phyloP scores from a whole-genome alignment of 73 alveolate species.

The Tetrahymena malaccensis region DNA sequence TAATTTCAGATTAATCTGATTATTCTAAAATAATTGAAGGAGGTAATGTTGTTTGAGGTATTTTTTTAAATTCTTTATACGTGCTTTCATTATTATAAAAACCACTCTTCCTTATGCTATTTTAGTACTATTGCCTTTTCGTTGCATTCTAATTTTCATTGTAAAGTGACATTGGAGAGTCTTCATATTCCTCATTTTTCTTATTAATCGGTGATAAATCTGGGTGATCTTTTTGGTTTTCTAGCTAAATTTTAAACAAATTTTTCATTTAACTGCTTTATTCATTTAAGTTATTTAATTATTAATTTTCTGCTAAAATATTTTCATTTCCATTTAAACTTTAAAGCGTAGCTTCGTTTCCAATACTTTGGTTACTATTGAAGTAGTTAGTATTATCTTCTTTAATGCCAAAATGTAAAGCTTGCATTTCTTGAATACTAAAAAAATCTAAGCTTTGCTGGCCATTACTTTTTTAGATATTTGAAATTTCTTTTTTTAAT shows the following conservation, averaged over 20 bases:
- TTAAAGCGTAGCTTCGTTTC: not conserved
- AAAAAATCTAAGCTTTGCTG: not conserved
- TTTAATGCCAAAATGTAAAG: not conserved
- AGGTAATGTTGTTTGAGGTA: not conserved
- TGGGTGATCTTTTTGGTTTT: not conserved
- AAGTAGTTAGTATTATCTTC: not conserved
- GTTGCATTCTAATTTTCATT: not conserved
- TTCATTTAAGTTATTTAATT: not conserved
- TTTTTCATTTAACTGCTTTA: not conserved
- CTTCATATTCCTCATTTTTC: not conserved
- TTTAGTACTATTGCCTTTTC: not conserved
- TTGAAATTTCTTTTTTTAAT: not conserved
- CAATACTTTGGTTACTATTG: not conserved
- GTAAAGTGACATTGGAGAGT: not conserved
- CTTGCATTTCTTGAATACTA: not conserved
- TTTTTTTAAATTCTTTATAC: not conserved
- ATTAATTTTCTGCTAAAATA: not conserved
- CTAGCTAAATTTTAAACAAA: not conserved
- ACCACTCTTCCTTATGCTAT: not conserved
- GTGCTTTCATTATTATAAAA: not conserved
- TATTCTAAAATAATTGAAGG: not conserved
- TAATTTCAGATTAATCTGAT: not conserved
- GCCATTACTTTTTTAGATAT: not conserved
- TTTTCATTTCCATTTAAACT: not conserved
- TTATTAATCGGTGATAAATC: not conserved